phyloP scores from a whole-genome alignment of 202 grass and related monocot species.

The Carex sylvatica region DNA sequence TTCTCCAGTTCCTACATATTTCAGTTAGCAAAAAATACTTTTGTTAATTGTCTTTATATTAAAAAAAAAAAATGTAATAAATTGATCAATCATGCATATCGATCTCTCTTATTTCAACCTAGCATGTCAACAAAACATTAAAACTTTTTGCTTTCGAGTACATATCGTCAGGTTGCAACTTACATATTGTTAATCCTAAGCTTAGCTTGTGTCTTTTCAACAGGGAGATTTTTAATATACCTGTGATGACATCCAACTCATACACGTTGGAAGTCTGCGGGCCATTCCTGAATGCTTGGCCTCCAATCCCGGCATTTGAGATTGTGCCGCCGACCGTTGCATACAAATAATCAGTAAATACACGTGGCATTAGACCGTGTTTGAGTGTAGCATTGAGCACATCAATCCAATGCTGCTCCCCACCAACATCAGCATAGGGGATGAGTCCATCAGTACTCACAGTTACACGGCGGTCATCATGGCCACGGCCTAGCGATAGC shows the following conservation, averaged over 20 bases:
- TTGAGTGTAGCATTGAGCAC: constrained; percentile 29
- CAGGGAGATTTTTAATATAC: constrained; percentile 4
- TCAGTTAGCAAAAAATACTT: neutral
- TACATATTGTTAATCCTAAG: neutral
- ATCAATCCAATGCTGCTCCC: constrained; percentile 32
- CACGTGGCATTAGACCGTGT: constrained; percentile 18
- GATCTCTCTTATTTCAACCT: neutral
- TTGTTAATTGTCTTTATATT: neutral
- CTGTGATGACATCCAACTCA: constrained; percentile 39
- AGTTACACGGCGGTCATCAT: neutral
- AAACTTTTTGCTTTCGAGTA: neutral
- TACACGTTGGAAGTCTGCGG: constrained; percentile 36
- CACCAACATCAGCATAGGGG: constrained; percentile 23
- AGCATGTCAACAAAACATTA: neutral
- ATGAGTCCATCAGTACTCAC: neutral
- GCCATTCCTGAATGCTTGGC: constrained; percentile 26
- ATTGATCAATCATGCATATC: neutral
- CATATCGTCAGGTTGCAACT: neutral
- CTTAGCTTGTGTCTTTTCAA: neutral
- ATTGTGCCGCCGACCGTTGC: constrained; percentile 40
- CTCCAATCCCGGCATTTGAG: constrained; percentile 31
- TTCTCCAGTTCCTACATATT: constrained; percentile 42
- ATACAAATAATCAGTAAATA: constrained; percentile 35
- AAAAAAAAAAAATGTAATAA: neutral
- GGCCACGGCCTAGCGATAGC: neutral